Evolutionary conservation across 208 protist genomes (phyloP).

Genomic region (Leptomonas seymouri): DNA sequence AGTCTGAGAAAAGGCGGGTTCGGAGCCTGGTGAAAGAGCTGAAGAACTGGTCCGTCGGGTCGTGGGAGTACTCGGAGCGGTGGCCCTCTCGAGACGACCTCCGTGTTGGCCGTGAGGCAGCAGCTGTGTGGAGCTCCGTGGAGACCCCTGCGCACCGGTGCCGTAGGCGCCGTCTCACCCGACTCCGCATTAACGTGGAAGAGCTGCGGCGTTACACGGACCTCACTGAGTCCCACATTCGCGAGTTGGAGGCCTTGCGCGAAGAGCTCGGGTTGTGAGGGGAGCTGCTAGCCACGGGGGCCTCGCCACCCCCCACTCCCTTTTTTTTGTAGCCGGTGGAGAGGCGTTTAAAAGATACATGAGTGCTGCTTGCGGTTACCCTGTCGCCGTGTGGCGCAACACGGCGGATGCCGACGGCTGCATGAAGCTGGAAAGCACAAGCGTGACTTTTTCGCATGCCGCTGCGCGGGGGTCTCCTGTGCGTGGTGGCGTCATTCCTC

Average conservation of each 20-base stretch:
- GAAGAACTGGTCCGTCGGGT: slow-evolving; percentile 57
- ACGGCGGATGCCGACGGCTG: too few relatives aligned
- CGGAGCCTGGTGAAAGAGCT: slow-evolving; percentile 49
- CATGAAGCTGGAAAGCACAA: too few relatives aligned
- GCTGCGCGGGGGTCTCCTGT: too few relatives aligned
- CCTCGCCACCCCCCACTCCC: too few relatives aligned
- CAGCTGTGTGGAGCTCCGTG: slow-evolving; percentile 36
- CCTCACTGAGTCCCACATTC: slow-evolving; percentile 35
- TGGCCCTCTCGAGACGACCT: slow-evolving; percentile 40
- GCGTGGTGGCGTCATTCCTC: too few relatives aligned
- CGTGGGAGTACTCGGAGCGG: slow-evolving; percentile 61
- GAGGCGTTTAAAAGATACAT: too few relatives aligned
- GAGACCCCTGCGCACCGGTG: slow-evolving; percentile 30
- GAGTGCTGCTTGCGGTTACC: too few relatives aligned
- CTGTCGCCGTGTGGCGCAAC: too few relatives aligned
- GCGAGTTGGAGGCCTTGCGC: slow-evolving; percentile 45
- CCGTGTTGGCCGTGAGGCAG: slow-evolving; percentile 23
- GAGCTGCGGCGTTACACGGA: slow-evolving; percentile 31
- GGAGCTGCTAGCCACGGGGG: too few relatives aligned
- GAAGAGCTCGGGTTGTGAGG: slow-evolving; percentile 50
- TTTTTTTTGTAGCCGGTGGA: too few relatives aligned
- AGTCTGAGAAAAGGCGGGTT: background rate
- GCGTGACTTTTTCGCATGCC: too few relatives aligned
- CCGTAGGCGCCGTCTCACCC: slow-evolving; percentile 45
- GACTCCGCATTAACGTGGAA: slow-evolving; percentile 46